A percentile compares a stretch with the other conserved stretches of the same genome.
Evolutionary conservation across 768 basidiomycete species (phyloP).

Genomic region (Lactarius pseudohatsudake): DNA sequence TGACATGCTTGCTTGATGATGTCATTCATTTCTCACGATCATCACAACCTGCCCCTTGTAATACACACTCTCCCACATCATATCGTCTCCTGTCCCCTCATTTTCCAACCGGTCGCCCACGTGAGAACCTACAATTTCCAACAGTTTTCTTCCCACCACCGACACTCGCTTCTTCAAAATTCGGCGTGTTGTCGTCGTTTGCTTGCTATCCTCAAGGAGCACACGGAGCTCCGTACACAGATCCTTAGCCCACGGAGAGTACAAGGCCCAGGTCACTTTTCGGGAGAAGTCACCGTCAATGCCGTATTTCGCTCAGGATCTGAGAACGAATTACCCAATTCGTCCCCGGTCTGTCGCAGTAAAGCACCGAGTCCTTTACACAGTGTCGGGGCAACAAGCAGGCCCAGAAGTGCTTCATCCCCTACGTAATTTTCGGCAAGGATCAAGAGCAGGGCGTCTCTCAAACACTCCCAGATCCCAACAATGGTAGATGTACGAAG

Average conservation of each 20-base stretch:
- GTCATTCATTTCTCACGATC: slow-evolving; percentile 19
- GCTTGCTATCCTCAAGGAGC: slow-evolving; percentile 27
- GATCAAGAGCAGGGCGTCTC: slow-evolving; percentile 50
- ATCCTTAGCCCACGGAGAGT: slow-evolving; percentile 53
- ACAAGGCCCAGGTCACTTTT: slow-evolving; percentile 29
- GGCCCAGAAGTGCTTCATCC: slow-evolving; percentile 51
- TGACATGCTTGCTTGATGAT: slow-evolving; percentile 5
- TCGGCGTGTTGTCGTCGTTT: background rate
- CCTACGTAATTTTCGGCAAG: slow-evolving; percentile 45
- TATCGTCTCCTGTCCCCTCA: background rate
- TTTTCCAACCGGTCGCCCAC: background rate
- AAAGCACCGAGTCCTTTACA: slow-evolving; percentile 50
- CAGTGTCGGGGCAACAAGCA: slow-evolving; percentile 49
- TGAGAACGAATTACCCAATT: slow-evolving; percentile 23
- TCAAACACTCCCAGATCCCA: slow-evolving; percentile 57
- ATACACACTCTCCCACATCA: slow-evolving; percentile 6
- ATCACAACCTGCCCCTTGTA: slow-evolving; percentile 14
- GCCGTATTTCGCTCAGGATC: background rate
- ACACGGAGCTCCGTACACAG: slow-evolving; percentile 43
- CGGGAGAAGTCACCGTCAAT: background rate
- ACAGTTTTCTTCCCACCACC: slow-evolving; percentile 5
- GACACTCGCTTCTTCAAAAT: slow-evolving; percentile 16
- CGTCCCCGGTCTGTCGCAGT: slow-evolving; percentile 24
- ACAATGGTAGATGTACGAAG: slow-evolving; percentile 42
- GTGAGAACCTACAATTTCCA: slow-evolving; percentile 2